Percentiles rank a stretch among this genome's conserved stretches.
Conservation (phyloP, 257 asterid genomes). For the Paraleonurus japonicus region DNA sequence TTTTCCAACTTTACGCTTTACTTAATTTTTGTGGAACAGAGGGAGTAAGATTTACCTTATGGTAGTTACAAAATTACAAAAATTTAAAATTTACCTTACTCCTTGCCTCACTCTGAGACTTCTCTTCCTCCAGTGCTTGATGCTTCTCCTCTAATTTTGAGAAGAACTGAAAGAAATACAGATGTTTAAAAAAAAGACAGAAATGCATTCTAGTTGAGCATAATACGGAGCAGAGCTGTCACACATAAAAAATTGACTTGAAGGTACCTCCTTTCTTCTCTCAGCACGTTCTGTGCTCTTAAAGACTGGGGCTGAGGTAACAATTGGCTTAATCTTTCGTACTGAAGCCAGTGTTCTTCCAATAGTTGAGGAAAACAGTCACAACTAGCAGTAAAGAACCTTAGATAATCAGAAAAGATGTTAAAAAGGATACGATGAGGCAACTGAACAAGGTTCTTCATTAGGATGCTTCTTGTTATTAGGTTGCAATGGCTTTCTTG, state of each 20-base stretch:
- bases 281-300: slow-evolving; percentile 67
- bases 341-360: slow-evolving; percentile 38
- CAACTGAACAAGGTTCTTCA: slow-evolving; percentile 55
- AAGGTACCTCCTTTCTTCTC: slow-evolving; percentile 64
- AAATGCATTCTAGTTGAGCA: slow-evolving; percentile 1
- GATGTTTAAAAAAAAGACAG: neutral
- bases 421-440: slow-evolving; percentile 58
- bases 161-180: slow-evolving; percentile 43
- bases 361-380: slow-evolving; percentile 40
- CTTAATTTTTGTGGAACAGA: too few species aligned
- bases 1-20: too few species aligned
- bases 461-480: slow-evolving; percentile 62
- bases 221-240: neutral
- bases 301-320: slow-evolving; percentile 54
- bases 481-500: slow-evolving; percentile 65
- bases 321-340: slow-evolving; percentile 47
- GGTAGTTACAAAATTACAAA: neutral
- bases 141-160: slow-evolving; percentile 74
- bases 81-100: slow-evolving; percentile 48
- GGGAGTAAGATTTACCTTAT: slow-evolving; percentile 38
- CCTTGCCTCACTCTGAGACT: slow-evolving; percentile 57
- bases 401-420: slow-evolving; percentile 17
- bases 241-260: neutral
- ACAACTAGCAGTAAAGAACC: slow-evolving; percentile 15
- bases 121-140: slow-evolving; percentile 67